Evolutionary conservation across 2,329 filamentous ascomycete genomes (phyloP), one percentile per base, ranked within the genome.

Genomic region (Fusarium papillatum): DNA sequence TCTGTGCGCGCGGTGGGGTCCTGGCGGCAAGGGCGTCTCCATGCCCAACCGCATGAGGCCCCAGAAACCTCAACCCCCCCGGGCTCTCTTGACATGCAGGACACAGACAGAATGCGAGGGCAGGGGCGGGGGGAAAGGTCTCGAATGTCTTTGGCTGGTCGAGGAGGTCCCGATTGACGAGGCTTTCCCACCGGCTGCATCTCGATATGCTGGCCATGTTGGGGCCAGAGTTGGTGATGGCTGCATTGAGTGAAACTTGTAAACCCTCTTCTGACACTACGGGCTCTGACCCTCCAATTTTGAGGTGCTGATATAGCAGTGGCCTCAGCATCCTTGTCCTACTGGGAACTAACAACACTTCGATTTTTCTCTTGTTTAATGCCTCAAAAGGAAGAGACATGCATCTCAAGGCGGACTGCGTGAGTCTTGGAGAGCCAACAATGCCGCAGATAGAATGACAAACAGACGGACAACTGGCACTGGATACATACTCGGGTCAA

Each of bases 11-110:
- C 76, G 79, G 78, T 82, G 81, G 81, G 81, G 83, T 57, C 82
- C 81, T 84, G 76, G 86, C 84, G 84, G 85, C 80, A 85, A 84
- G 70, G 82, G 84, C 84, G 85, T 83, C 83, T 86, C 84, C 82
- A 79, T 87, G 85, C 87, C 87, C 87, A 89, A 89, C 87, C 81
- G 82, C 80, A 83, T 80, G 71, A 79, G 74, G 75, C 75, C 72
- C 68, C 73, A 72, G 68, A 72, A 74, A 69, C 72, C 66, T 65
- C 70, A 72, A 69, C 70, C 66, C 67, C 65, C 31, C 61, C 48
- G 57, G 64, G 19, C 48, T 55, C 48, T 64, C 39, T 70, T 74
- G 67, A 74, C 68, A 74, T 77, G 78, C 75, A 80, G 73, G 71
- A 71, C 71, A 74, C 70, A 68, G 50, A 34, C 50, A 41, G 68